Evolutionary conservation across 768 basidiomycete genomes (phyloP), one percentile per base, ranked within the genome.

Genomic region (Calocybe gangraenosa): DNA sequence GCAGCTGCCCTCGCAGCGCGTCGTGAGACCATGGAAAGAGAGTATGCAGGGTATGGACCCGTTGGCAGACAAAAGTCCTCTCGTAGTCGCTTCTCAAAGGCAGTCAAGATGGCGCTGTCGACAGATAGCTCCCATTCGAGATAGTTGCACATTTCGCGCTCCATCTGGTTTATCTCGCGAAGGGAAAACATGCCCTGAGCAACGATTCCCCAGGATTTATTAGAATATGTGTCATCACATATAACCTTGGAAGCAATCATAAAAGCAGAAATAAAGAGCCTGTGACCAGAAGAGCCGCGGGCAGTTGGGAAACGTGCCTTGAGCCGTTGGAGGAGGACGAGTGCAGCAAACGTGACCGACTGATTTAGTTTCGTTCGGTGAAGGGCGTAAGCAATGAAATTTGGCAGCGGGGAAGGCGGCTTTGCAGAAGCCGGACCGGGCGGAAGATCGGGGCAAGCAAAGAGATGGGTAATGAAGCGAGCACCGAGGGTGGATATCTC

Each of bases 131-230:
- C 85, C 93, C 92, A 97, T 61, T 95, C 93, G 35, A 99, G 70
- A 58, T 97, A 98, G 13, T 79, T 73, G 57, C 76, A 92, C 84
- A 96, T 92, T 66, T 94, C 92, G 18, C 91, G 71, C 69, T 94
- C 92, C 92, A 94, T 93, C 73, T 94, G 92, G 64, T 96, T 96
- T 58, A 96, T 85, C 74, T 94, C 92, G 37, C 87, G 76, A 6
- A 94, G 68, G 2, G 72, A 75, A 56, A 93, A 94, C 79, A 92
- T 84, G 21, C 81, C 83, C 63, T 93, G 89, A 0, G 87, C 91
- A 32, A 94, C 92, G 36, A 93, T 86, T 4, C 81, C 79, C 92
- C 92, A 94, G 0, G 86, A 88, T 60, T 92, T 91, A 76, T 93
- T 93, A 13, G 87, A 90, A 62, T 93, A 94, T 0, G 90, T 93